Evolutionary conservation across 495 filamentous ascomycete genomes (phyloP), one percentile per base, ranked within the genome.

Genomic region (Trichoderma gamsii): DNA sequence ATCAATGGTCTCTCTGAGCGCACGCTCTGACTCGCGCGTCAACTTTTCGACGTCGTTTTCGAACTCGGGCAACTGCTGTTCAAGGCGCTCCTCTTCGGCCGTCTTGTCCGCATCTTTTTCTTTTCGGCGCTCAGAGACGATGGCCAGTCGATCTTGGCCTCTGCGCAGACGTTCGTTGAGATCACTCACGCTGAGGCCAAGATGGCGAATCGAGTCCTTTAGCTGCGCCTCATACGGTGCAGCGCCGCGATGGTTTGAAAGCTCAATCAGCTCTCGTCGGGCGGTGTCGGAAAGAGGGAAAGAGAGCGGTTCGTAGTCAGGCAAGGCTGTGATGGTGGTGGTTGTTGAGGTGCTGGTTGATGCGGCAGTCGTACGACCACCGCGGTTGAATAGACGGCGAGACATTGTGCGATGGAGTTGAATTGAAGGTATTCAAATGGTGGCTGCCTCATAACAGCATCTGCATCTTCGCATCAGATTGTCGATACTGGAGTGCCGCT

Each of bases 251-350:
- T 69, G 67, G 11, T 66, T 68, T 38, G 71, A 68, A 12, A 85
- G 69, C 15, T 76, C 67, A 12, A 73, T 66, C 7, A 85, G 71
- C 0, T 69, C 70, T 21, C 71, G 71, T 66, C 73, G 77, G 9
- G 73, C 72, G 3, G 68, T 59, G 5, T 72, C 68, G 63, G 74
- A 75, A 66, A 85, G 83, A 13, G 87, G 82, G 41, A 78, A 82
- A 21, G 79, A 71, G 15, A 83, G 87, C 1, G 83, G 73, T 70
- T 90, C 80, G 75, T 92, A 91, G 9, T 79, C 72, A 15, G 56
- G 63, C 6, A 65, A 35, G 32, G 63, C 32, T 4, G 88, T 88
- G 11, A 89, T 76, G 0, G 78, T 73, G 15, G 76, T 73, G 35
- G 73, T 68, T 27, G 65, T 67, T 68, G 59, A 49, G 68, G 61